Evolutionary conservation across 176 grass and related monocot genomes (phyloP), one percentile per base, ranked within the genome.

Genomic region (Neostapfia colusana): DNA sequence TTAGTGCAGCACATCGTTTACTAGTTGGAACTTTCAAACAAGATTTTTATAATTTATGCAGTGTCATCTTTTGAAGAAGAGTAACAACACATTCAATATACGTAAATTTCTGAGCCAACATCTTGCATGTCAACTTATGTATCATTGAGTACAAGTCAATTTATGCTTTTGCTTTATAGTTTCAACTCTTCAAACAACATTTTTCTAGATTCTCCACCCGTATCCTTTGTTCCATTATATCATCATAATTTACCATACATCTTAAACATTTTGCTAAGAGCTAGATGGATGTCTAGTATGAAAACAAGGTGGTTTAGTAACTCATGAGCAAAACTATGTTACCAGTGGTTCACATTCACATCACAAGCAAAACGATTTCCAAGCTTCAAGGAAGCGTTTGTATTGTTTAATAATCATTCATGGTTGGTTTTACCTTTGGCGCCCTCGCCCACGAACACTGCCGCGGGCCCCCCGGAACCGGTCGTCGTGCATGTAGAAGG

Each of bases 401-500:
- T 21, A 10, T 8, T 73, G 27, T 11, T 72, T 27, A 55, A 57
- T 39, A 36, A 12, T 17, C 20, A 31, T 26, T 43, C 31, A 23
- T 49, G 8, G 16, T 6, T 63, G 28, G 26, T 57, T 18, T 45
- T 70, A 4, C 31, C 31, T 31, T 31, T 31, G 31, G 31, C 31
- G 31, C 31, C 31, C 31, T 2, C 31, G 3, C 2, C 31, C 31
- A 31, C 31, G 31, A n/a, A n/a, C n/a, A n/a, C n/a, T n/a, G 31
- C 31, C 31, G 31, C 31, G 31, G 31, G 31, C 1, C 31, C 76
- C 82, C 41, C 74, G 85, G 69, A 97, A 90, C 6, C 93, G 88
- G 67, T 85, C 83, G 73, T 97, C 85, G 73, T 97, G 93, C 90
- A 93, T 82, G 83, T 90, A 90, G 85, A 97, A 93, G 26, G 77